Evolutionary conservation across 371 early-diverging fungal genomes (phyloP).

Genomic region (Chytridium lagenaria): DNA sequence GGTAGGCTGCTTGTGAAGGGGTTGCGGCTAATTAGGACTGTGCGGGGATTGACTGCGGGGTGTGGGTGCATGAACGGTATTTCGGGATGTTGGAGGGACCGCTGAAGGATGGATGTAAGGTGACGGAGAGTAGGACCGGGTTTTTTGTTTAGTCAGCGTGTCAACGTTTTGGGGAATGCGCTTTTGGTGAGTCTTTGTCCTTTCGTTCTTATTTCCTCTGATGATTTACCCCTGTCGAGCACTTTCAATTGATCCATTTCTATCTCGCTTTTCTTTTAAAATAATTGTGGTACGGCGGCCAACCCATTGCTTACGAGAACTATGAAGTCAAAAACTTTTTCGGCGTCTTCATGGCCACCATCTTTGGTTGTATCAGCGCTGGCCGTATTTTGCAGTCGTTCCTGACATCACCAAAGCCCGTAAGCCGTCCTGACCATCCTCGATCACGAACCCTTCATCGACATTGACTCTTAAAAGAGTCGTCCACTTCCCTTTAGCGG

Average conservation of each 20-base stretch:
- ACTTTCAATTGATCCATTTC: no score
- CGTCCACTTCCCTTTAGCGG: not conserved
- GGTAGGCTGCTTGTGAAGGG: slow-evolving; percentile 81
- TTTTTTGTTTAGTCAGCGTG: slow-evolving; percentile 37
- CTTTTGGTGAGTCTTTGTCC: no score
- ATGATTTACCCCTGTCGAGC: no score
- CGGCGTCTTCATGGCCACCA: slow-evolving; percentile 44
- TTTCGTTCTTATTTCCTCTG: no score
- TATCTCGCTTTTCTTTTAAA: no score
- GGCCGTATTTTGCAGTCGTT: slow-evolving; percentile 43
- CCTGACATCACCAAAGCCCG: slow-evolving; percentile 50
- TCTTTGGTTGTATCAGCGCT: slow-evolving; percentile 43
- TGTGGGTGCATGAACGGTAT: slow-evolving; percentile 39
- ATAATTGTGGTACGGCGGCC: slow-evolving; percentile 44
- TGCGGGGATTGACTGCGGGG: slow-evolving; percentile 44
- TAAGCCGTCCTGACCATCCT: slow-evolving; percentile 42
- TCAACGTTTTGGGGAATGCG: slow-evolving; percentile 45
- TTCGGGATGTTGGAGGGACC: slow-evolving; percentile 29
- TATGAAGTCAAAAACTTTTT: slow-evolving; percentile 39
- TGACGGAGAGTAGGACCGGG: slow-evolving; percentile 30
- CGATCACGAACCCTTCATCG: slow-evolving; percentile 44
- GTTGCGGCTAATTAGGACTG: slow-evolving; percentile 88
- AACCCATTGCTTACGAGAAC: slow-evolving; percentile 35
- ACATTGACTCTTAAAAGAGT: slow-evolving; percentile 24
- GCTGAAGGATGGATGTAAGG: slow-evolving; percentile 31